These are phyloP conservation scores for Calonectria pauciramosa DNA, from an alignment of 2,329 filamentous ascomycete species.

Conservation along the genomic window DNA sequence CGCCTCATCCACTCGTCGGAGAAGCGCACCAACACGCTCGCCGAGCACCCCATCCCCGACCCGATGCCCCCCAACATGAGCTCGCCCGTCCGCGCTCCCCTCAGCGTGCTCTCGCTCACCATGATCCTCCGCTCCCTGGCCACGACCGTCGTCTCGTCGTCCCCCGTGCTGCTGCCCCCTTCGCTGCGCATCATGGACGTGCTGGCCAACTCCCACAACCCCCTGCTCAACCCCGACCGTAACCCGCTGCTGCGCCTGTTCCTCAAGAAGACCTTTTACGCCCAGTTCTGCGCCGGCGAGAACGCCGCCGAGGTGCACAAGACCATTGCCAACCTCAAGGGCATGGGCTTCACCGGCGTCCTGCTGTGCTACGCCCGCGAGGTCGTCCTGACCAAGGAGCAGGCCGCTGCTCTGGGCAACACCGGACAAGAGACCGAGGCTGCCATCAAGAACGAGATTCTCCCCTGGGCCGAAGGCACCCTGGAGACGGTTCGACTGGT, in stretches of 20 bases:
- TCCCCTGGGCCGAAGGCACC: conserved; percentile 80
- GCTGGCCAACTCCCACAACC: conserved; percentile 77
- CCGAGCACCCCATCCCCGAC: conserved; percentile 49
- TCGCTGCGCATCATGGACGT: conserved; percentile 77
- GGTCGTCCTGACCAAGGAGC: conserved; percentile 75
- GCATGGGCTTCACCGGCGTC: conserved; percentile 84
- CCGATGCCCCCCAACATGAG: conserved; percentile 45
- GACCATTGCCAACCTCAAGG: conserved; percentile 76
- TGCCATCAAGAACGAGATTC: conserved; percentile 71
- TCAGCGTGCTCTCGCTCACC: conserved; percentile 76
- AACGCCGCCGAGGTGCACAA: conserved; percentile 75
- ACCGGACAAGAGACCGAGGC: conserved; percentile 63
- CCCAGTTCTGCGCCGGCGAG: conserved; percentile 91
- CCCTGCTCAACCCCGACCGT: conserved; percentile 78
- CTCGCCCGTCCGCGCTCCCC: conserved; percentile 55
- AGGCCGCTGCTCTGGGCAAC: conserved; percentile 61
- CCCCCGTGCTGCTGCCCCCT: conserved; percentile 75
- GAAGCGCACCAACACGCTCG: conserved; percentile 52
- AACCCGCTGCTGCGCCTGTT: conserved; percentile 79
- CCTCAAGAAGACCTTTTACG: conserved; percentile 88
- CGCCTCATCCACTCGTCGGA: conserved; percentile 55
- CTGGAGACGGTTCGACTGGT: conserved; percentile 81
- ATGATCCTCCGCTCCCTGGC: conserved; percentile 78
- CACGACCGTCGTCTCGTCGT: conserved; percentile 79
- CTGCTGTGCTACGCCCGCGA: conserved; percentile 89